Evolutionary conservation across 2,329 filamentous ascomycete species (phyloP).

Genomic region (Monascus ruber): DNA sequence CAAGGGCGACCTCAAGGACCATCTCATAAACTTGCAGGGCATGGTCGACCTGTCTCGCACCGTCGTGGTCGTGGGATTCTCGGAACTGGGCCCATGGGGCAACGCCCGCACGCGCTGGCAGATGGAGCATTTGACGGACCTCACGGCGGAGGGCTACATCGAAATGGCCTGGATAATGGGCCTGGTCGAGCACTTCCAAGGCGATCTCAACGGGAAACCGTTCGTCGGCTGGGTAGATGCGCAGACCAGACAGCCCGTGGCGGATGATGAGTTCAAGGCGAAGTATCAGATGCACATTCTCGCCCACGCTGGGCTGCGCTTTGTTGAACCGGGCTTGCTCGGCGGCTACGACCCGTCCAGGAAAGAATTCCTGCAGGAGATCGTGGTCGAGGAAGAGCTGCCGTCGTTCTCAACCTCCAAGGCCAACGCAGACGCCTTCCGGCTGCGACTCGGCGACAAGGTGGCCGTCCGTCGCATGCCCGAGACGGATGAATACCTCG

Average conservation of each 20-base stretch:
- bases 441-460: slow-evolving; percentile 35
- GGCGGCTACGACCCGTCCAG: slow-evolving; percentile 88
- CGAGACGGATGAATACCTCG: slow-evolving; percentile 81
- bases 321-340: slow-evolving; percentile 91
- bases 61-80: slow-evolving; percentile 31
- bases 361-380: slow-evolving; percentile 92
- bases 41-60: slow-evolving; percentile 29
- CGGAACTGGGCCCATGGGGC: slow-evolving; percentile 63
- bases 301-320: slow-evolving; percentile 83
- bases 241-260: not conserved
- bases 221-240: slow-evolving; percentile 4
- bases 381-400: slow-evolving; percentile 88
- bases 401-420: slow-evolving; percentile 90
- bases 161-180: slow-evolving; percentile 99
- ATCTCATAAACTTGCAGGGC: slow-evolving; percentile 15
- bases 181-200: slow-evolving; percentile 69
- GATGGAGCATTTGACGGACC: slow-evolving; percentile 95
- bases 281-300: slow-evolving; percentile 44
- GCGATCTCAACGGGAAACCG: slow-evolving; percentile 49
- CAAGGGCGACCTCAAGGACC: slow-evolving; percentile 8
- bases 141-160: slow-evolving; percentile 93
- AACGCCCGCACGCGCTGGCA: slow-evolving; percentile 98
- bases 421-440: slow-evolving; percentile 7
- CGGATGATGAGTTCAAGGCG: not conserved
- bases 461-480: slow-evolving; percentile 88